Evolutionary conservation across 2,329 filamentous ascomycete species (phyloP).

Genomic region (Epichloe coenophiala): DNA sequence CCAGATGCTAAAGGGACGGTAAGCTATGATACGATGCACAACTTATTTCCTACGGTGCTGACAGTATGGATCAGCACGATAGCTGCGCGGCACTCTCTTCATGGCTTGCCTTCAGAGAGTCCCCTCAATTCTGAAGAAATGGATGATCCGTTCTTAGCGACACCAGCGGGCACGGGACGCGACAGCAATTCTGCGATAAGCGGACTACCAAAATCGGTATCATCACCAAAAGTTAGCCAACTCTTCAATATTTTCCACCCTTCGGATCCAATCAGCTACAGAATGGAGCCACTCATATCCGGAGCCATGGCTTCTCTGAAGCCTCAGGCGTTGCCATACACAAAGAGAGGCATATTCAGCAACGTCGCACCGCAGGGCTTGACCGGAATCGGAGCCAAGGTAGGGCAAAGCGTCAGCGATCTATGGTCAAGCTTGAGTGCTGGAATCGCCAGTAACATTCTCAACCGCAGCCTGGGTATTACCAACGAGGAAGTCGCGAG

Average conservation of each 20-base stretch:
- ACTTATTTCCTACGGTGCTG: constrained; percentile 1
- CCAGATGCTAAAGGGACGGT: constrained; percentile 83
- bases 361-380: constrained; percentile 66
- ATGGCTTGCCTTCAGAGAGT: constrained; percentile 33
- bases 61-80: constrained; percentile 34
- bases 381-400: constrained; percentile 72
- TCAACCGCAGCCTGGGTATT: constrained; percentile 77
- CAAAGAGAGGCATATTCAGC: constrained; percentile 77
- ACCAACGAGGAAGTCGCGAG: constrained; percentile 47
- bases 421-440: constrained; percentile 81
- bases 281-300: constrained; percentile 81
- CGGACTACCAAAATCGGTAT: constrained; percentile 46
- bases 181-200: constrained; percentile 35
- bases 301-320: constrained; percentile 78
- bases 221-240: constrained; percentile 72
- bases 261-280: constrained; percentile 86
- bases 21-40: constrained; percentile 7
- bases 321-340: constrained; percentile 78
- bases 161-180: constrained; percentile 12
- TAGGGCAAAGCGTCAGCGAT: constrained; percentile 80
- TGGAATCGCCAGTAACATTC: constrained; percentile 70
- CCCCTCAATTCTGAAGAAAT: constrained; percentile 38
- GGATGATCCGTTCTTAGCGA: constrained; percentile 47
- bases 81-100: constrained; percentile 37
- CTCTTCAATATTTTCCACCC: constrained; percentile 95